phyloP scores from a whole-genome alignment of 2,329 filamentous ascomycete species.

The Pseudocercospora eumusae region DNA sequence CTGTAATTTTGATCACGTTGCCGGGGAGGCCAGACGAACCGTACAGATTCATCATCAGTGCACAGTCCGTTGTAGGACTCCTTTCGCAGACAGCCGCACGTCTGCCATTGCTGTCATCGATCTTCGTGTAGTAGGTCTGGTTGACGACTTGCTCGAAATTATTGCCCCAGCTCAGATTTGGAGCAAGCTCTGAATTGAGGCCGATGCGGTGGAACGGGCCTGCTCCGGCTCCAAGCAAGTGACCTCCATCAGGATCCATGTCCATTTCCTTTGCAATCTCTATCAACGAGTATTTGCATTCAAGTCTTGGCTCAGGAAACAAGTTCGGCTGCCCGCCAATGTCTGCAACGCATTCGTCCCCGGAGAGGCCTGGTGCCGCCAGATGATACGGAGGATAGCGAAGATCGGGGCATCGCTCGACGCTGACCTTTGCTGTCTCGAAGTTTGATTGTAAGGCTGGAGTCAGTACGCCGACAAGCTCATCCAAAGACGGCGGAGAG shows the following conservation, averaged over 20 bases:
- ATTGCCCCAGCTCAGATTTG: slow-evolving; percentile 35
- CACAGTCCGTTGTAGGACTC: slow-evolving; percentile 33
- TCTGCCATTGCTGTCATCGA: slow-evolving; percentile 49
- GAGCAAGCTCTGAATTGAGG: slow-evolving; percentile 35
- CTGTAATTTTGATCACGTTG: slow-evolving; percentile 35
- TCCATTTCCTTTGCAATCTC: slow-evolving; percentile 34
- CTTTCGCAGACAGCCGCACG: slow-evolving; percentile 29
- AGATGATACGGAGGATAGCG: slow-evolving; percentile 33
- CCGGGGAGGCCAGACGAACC: slow-evolving; percentile 32
- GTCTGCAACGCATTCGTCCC: slow-evolving; percentile 35
- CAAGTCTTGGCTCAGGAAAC: slow-evolving; percentile 34
- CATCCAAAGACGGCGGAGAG: slow-evolving; percentile 31
- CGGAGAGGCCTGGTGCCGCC: slow-evolving; percentile 33
- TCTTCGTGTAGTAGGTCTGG: slow-evolving; percentile 40
- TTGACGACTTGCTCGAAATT: slow-evolving; percentile 31
- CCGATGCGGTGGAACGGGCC: slow-evolving; percentile 36
- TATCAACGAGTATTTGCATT: slow-evolving; percentile 36
- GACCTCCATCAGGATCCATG: slow-evolving; percentile 28
- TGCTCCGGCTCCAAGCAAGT: slow-evolving; percentile 36
- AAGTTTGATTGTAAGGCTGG: slow-evolving; percentile 34
- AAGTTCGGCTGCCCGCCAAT: slow-evolving; percentile 38
- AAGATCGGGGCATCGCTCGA: slow-evolving; percentile 34
- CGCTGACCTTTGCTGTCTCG: slow-evolving; percentile 25
- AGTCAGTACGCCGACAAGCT: slow-evolving; percentile 28
- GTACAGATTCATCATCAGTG: slow-evolving; percentile 39